Evolutionary conservation across 495 filamentous ascomycete genomes (phyloP).

Genomic region (Xylaria scruposa): DNA sequence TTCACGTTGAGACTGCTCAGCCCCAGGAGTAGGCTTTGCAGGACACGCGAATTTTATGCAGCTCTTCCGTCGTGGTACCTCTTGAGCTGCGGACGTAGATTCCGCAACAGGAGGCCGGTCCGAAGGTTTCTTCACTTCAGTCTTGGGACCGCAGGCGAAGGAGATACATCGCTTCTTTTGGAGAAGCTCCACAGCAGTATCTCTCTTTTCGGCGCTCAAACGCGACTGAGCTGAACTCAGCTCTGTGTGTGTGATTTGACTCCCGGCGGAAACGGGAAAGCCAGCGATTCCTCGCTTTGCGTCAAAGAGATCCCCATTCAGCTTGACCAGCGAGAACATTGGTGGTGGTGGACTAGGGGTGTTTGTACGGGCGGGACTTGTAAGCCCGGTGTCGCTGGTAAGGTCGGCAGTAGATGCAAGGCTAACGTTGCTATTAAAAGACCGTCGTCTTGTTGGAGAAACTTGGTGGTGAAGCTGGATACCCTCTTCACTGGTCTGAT

Average conservation of each 20-base stretch:
- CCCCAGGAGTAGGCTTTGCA: slow-evolving; percentile 34
- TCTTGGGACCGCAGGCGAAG: slow-evolving; percentile 78
- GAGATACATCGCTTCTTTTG: slow-evolving; percentile 83
- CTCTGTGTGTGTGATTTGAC: slow-evolving; percentile 1
- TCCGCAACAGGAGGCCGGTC: slow-evolving; percentile 34
- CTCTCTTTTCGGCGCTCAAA: slow-evolving; percentile 27
- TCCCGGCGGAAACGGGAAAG: slow-evolving; percentile 27
- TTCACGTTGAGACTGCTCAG: slow-evolving; percentile 30
- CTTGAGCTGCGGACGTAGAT: slow-evolving; percentile 34
- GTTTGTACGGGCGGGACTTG: slow-evolving; percentile 86
- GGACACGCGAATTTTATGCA: slow-evolving; percentile 61
- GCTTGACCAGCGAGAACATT: slow-evolving; percentile 36
- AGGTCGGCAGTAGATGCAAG: slow-evolving; percentile 82
- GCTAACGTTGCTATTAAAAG: slow-evolving; percentile 79
- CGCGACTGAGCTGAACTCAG: slow-evolving; percentile 26
- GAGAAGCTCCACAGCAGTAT: slow-evolving; percentile 42
- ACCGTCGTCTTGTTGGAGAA: slow-evolving; percentile 58
- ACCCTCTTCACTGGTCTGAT: slow-evolving; percentile 63
- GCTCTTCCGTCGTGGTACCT: slow-evolving; percentile 47
- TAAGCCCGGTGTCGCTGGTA: slow-evolving; percentile 89
- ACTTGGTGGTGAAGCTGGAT: slow-evolving; percentile 33
- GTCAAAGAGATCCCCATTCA: slow-evolving; percentile 36
- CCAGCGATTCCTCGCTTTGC: slow-evolving; percentile 29
- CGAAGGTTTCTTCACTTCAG: slow-evolving; percentile 40
- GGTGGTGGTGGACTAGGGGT: slow-evolving; percentile 86